These are phyloP conservation scores for Arthroderma sp. DNA, from an alignment of 2,329 filamentous ascomycete genomes.

Conservation along the genomic window DNA sequence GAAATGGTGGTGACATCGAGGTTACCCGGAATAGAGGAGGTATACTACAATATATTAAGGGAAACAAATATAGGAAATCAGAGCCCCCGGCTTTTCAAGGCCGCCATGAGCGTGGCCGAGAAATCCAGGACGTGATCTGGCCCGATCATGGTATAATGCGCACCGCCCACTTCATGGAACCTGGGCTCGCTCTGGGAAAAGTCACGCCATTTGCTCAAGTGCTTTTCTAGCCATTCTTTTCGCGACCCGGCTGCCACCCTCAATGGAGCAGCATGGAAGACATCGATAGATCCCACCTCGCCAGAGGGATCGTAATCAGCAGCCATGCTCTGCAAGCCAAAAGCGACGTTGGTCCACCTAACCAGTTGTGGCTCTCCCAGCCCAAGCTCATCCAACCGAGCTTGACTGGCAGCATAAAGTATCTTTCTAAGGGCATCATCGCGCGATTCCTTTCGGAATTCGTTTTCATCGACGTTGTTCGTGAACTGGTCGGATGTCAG, in stretches of 20 bases:
- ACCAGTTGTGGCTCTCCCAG: neutral
- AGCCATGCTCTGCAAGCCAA: neutral
- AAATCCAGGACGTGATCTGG: slow-evolving; percentile 26
- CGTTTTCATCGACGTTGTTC: slow-evolving; percentile 10
- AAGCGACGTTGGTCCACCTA: neutral
- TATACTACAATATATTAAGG: too few species aligned
- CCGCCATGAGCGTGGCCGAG: slow-evolving; percentile 12
- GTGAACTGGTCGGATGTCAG: slow-evolving; percentile 23
- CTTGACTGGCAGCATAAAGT: neutral
- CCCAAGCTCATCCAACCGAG: slow-evolving; percentile 2
- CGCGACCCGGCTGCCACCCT: slow-evolving; percentile 15
- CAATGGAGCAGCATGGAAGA: slow-evolving; percentile 30
- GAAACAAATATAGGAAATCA: neutral
- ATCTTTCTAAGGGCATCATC: slow-evolving; percentile 8
- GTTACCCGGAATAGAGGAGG: too few species aligned
- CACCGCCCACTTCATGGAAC: slow-evolving; percentile 26
- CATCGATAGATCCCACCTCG: slow-evolving; percentile 25
- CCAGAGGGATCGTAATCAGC: slow-evolving; percentile 33
- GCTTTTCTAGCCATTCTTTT: slow-evolving; percentile 7
- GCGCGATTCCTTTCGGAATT: neutral
- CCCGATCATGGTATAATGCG: slow-evolving; percentile 30
- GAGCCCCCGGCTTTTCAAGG: neutral
- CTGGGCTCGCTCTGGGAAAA: slow-evolving; percentile 16
- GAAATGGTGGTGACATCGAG: too few species aligned
- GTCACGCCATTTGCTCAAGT: slow-evolving; percentile 23